Conservation (phyloP, 768 basidiomycete genomes). For the Cubamyces lactineus region DNA sequence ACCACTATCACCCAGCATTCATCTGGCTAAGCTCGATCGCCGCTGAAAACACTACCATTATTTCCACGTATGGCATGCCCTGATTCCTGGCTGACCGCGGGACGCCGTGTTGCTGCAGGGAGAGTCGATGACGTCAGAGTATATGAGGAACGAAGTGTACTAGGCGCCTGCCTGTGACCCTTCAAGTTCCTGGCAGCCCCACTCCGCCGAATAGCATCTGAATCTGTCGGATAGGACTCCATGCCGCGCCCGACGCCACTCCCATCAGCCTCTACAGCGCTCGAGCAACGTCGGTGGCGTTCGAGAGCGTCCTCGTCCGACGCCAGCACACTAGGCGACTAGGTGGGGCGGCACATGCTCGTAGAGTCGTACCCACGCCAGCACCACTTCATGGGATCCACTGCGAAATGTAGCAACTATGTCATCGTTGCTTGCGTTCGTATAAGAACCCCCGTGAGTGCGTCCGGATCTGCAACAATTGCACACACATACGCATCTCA, state of each 20-base stretch:
- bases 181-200: not conserved
- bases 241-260: not conserved
- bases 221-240: too few relatives aligned
- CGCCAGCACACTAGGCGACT: not conserved
- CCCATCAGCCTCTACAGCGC: not conserved
- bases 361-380: not conserved
- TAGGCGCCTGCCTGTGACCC: too few relatives aligned
- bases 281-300: constrained; percentile 2
- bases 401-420: not conserved
- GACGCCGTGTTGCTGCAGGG: too few relatives aligned
- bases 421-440: not conserved
- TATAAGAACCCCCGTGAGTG: not conserved
- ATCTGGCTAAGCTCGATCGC: too few relatives aligned
- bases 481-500: not conserved
- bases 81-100: too few relatives aligned
- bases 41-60: too few relatives aligned
- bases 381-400: not conserved
- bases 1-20: not conserved
- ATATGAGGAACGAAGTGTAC: not conserved
- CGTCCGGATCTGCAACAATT: not conserved
- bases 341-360: not conserved
- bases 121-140: not conserved
- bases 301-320: not conserved
- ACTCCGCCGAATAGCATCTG: not conserved
- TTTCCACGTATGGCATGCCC: too few relatives aligned